Base-by-base conservation (phyloP, 176 grass and related monocot genomes). In the Raddia distichophylla region DNA sequence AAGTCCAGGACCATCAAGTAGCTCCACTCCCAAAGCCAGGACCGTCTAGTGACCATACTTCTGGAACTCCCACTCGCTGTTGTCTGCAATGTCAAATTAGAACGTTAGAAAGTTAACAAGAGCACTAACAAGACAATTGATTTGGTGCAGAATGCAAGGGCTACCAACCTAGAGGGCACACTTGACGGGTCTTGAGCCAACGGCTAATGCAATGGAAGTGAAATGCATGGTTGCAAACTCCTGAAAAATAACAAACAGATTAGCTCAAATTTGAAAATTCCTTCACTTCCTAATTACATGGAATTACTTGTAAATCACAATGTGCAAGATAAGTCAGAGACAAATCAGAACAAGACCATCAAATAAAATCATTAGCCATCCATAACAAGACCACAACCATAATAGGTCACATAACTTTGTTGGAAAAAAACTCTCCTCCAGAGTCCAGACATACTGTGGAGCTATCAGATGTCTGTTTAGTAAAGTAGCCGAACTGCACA, bases 51-150 rank as follows among this genome's bases (percentile, higher is more conserved):
- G 91, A 79, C 93, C 96, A 74, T 99, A 99, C 88, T 95, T 99
- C 90, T 99, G 96, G 85, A 99, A 99, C 69, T 95, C 96, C 96
- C 96, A 99, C 79, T 99, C 96, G 22, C 96, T 99, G 78, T 95
- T 99, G 78, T 99, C 96, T 99, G 93, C 58, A 86, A 43, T 70
- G 59, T 68, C 33, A 81, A 52, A 72, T 45, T 32, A 9, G 7
- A 82, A 49, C 13, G 22, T 71, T 35, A 84, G 43, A 8, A 74
- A 50, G 27, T 45, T n/a, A 45, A 60, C 7, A 37, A 2, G 76
- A 59, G 75, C 5, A 82, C 18, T 63, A 81, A 32, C 34, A 80
- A 78, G 5, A 20, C 64, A 49, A 91, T 49, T 44, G 35, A 64
- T 79, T 62, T 60, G 11, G 8, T 61, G 10, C 54, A 5, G 58